Base-by-base conservation (phyloP, 2,329 filamentous ascomycete species). In the Fusarium temperatum region DNA sequence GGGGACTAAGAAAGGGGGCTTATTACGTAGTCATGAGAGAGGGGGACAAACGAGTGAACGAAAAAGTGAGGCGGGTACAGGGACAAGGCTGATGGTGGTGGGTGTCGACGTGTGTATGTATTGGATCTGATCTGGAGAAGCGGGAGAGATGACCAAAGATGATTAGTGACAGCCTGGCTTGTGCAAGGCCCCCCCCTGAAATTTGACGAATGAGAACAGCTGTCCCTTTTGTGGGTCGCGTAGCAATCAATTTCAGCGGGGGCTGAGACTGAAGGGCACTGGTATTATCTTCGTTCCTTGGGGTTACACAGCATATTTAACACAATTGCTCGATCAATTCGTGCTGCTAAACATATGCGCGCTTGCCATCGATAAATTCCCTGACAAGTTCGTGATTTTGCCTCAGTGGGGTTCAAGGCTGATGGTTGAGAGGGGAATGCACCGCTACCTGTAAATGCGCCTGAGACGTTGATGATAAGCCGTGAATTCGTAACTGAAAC, bases 141-240 rank as follows among this genome's bases (percentile, higher is more conserved):
- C 45, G 45, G 20, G 56, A 38, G 36, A 51, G 12, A 28, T 42
- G 38, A 17, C 61, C 44, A 60, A 36, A 48, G 51, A 57, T 64
- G 54, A 70, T 61, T 72, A 72, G 71, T 74, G 71, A 74, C 71
- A 72, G 71, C 61, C 67, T 74, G 70, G 60, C 69, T 70, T 69
- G 67, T 74, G 58, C 71, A 74, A 59, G 66, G 71, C 45, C 22
- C 59, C 51, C 51, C 58, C 66, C 66, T 60, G 63, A 45, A 14
- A 22, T 26, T 59, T 51, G 67, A 15, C 71, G 55, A 74, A 74
- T 74, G 32, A 72, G 63, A 74, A 64, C 71, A 72, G 55, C 55
- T 74, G 63, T 72, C 71, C 71, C 71, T 72, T 74, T 72, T 74
- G 58, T 72, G 71, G 71, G 66, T 60, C 44, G 14, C 41, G 32